Evolutionary conservation across 345 rosid species (phyloP), one percentile per base, ranked within the genome.

Genomic region (Erysimum cheiranthoides): DNA sequence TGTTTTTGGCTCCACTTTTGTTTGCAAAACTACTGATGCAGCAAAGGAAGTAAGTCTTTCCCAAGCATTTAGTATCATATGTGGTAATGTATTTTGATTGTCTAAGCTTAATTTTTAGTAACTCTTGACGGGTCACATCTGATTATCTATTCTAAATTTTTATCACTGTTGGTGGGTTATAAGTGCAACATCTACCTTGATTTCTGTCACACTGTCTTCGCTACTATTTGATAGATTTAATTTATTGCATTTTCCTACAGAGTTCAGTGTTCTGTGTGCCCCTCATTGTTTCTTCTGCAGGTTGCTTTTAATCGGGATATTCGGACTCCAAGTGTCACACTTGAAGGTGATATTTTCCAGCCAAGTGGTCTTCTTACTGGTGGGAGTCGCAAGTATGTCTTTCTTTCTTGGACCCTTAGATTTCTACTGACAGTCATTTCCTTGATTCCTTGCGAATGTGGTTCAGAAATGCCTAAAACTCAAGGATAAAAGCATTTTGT

Each of bases 341-440:
- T 92, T 76, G 92, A 95, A 78, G 99, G 99, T 68, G 99, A 95
- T 81, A 75, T 90, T 69, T 95, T 90, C 79, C 96, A 92, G 82
- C 98, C 99, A 69, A 89, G 94, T 74, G 99, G 99, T 70, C 92
- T 90, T 78, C 85, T 95, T 68, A 92, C 97, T 40, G 99, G 99
- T 76, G 98, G 99, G 73, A 95, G 97, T 81, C 97, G 96, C 85
- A 90, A 74, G 99, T 92, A 81, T 18, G 66, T 73, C 53, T 60
- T 75, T 66, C 62, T 65, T 70, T 61, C 75, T 63, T 65, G 25
- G 47, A 38, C 21, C 27, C 66, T 32, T 49, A 71, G 16, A 65
- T 78, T 8, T 59, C 50, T 78, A 59, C 10, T 40, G 46, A 34
- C 31, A 35, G 32, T 25, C 21, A 61, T 62, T 10, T 69, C 58